Conservation (phyloP, 2,329 filamentous ascomycete species). For the Talaromyces sp. region DNA sequence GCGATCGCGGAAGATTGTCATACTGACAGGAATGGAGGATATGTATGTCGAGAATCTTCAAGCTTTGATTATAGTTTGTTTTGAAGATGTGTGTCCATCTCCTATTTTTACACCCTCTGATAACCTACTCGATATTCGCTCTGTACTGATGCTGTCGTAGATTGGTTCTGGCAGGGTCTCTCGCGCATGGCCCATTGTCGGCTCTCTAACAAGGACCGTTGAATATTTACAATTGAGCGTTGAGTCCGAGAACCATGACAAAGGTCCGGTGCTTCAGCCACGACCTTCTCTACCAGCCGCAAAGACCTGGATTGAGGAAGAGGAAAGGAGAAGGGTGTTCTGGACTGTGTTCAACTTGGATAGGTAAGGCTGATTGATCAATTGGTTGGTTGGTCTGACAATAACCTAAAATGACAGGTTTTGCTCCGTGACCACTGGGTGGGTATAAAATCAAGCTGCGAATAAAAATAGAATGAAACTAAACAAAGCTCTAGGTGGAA, state of each 20-base stretch:
- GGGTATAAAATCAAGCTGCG: not conserved
- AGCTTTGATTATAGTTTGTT: conserved; percentile 35
- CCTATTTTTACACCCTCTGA: not conserved
- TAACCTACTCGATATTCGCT: not conserved
- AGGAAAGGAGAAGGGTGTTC: conserved; percentile 44
- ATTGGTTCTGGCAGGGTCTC: conserved; percentile 34
- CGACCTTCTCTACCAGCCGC: conserved; percentile 31
- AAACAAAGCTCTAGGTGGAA: conserved; percentile 32
- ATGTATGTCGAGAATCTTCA: conserved; percentile 31
- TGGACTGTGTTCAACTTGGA: conserved; percentile 46
- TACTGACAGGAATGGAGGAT: conserved; percentile 22
- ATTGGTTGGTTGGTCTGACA: not conserved
- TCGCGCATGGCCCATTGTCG: conserved; percentile 40
- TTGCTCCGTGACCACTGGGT: not conserved
- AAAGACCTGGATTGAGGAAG: conserved; percentile 37
- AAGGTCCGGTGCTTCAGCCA: conserved; percentile 29
- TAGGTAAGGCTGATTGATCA: conserved; percentile 27
- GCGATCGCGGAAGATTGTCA: conserved; percentile 20
- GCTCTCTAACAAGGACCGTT: conserved; percentile 39
- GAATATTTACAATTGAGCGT: conserved; percentile 39
- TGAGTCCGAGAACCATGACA: conserved; percentile 32
- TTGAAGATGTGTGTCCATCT: conserved; percentile 34
- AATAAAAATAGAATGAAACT: not conserved
- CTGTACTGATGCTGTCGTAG: conserved; percentile 17
- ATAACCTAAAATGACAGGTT: not conserved